Evolutionary conservation across 1,139 yeast species (phyloP), one percentile per base, ranked within the genome.

Genomic region (Suhomyces ambrosiae): DNA sequence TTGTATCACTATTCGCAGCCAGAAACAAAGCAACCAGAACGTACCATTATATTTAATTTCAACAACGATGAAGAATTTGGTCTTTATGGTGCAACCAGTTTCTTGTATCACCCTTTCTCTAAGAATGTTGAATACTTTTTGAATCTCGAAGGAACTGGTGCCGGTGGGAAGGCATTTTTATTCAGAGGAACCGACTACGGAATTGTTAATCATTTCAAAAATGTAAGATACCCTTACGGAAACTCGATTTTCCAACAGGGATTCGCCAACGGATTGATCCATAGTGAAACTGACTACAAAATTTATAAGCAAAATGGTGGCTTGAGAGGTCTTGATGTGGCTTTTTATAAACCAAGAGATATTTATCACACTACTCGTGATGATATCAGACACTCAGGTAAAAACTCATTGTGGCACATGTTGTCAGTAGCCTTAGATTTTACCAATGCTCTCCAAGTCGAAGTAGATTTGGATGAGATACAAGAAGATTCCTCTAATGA

Each of bases 101-200:
- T 88, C 54, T 65, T 86, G 41, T 57, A 68, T 24, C 96, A 89
- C 56, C 82, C 86, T 11, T 88, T 95, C 95, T 72, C 79, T 22
- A 61, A 74, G 33, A 62, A 74, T 11, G 80, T 85, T 3, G 71
- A 70, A 30, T 83, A 76, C 48, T 86, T 90, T 47, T 71, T 90
- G 49, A 90, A 90, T 55, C 67, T 90, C 46, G 97, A 90, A 67
- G 97, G 97, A n/a, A 87, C 96, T 0, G 97, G 97, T 3, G 86
- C 95, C 3, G 96, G 96, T 18, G 96, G 96, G 5, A 79, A 86
- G 45, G 90, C 96, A 0, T 73, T 86, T 24, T 65, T 90, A 31
- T 88, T 90, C 60, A 74, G 97, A 58, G 82, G 92, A 12, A 81
- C 96, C 0, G 96, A 90, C 55, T 76, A 74, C 46, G 86, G 85